Evolutionary conservation across 495 filamentous ascomycete genomes (phyloP).

Genomic region (Barbatosphaeria neglecta): DNA sequence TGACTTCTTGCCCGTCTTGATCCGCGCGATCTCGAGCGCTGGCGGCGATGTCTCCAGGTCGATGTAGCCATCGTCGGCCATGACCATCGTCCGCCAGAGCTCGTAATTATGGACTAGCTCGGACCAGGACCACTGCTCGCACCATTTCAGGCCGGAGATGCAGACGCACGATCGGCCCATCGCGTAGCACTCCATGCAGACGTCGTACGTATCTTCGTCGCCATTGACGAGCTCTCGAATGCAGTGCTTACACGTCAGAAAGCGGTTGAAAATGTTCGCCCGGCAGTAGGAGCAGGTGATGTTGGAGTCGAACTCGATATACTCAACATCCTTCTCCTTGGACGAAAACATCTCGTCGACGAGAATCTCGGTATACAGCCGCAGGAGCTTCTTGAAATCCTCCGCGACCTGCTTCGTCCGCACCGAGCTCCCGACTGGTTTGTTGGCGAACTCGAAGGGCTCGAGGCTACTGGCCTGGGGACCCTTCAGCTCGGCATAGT

Average conservation of each 20-base stretch:
- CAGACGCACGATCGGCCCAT: conserved; percentile 89
- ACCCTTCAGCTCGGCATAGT: conserved; percentile 50
- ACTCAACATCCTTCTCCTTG: conserved; percentile 55
- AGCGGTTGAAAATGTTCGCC: conserved; percentile 94
- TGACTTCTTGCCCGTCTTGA: conserved; percentile 54
- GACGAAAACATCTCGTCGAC: conserved; percentile 73
- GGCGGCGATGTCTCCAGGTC: conserved; percentile 49
- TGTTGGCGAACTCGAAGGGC: conserved; percentile 30
- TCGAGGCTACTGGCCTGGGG: conserved; percentile 32
- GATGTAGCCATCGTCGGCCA: conserved; percentile 50
- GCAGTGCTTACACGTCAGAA: conserved; percentile 80
- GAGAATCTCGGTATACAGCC: conserved; percentile 63
- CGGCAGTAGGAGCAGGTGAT: conserved; percentile 93
- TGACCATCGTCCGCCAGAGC: conserved; percentile 63
- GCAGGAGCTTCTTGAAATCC: conserved; percentile 71
- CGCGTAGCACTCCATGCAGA: conserved; percentile 93
- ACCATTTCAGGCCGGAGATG: conserved; percentile 74
- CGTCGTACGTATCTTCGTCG: conserved; percentile 72
- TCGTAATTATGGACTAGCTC: conserved; percentile 70
- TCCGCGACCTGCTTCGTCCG: conserved; percentile 54
- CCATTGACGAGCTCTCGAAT: conserved; percentile 44
- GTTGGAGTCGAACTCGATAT: conserved; percentile 67
- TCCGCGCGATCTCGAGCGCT: conserved; percentile 51
- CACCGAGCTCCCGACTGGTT: conserved; percentile 34
- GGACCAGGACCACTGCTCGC: conserved; percentile 82